Evolutionary conservation across 306 rosid genomes (phyloP), one percentile per base, ranked within the genome.

Genomic region (Myrica gale): DNA sequence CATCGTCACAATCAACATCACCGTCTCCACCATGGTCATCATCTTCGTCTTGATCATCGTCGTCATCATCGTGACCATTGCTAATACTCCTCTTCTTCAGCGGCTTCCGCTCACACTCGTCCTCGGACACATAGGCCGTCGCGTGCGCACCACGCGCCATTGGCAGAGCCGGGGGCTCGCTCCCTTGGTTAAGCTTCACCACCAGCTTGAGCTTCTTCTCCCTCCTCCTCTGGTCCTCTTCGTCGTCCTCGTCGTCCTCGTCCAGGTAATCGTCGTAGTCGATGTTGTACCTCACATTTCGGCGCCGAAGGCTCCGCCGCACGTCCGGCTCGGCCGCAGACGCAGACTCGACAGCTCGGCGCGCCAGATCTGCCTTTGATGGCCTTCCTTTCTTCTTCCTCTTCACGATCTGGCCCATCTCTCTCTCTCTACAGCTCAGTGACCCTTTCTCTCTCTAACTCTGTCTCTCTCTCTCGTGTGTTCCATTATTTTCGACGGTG

Each of bases 321-420:
- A 90, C 70, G 63, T 86, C 93, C 0, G 84, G 44, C 68, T 89
- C 86, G 0, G 83, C 9, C 26, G 76, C 9, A 5, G 83, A 80
- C 86, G 87, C 89, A 26, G 86, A 80, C 9, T 83, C 86, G 63
- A 75, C 87, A 70, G 85, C 61, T 9, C 98, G 93, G 56, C 93
- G 91, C 15, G 96, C 99, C 66, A 96, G 99, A 92, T 88, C 97
- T 76, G 97, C 92, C 89, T 96, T 96, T 7, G 99, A 96, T 4
- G 99, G 98, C 9, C 99, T 84, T 0, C 99, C 99, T 39, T 89
- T 96, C 97, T 96, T 96, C 99, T 87, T 96, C 97, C 96, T 85
- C 88, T 87, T 84, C 88, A 88, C 99, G 98, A 96, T 96, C 98
- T 96, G 98, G 84, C 92, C 97, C 99, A 96, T 96, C 86, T 48